Evolutionary conservation across 2,329 filamentous ascomycete species (phyloP), one percentile per base, ranked within the genome.

Genomic region (Ophiostoma sp.): DNA sequence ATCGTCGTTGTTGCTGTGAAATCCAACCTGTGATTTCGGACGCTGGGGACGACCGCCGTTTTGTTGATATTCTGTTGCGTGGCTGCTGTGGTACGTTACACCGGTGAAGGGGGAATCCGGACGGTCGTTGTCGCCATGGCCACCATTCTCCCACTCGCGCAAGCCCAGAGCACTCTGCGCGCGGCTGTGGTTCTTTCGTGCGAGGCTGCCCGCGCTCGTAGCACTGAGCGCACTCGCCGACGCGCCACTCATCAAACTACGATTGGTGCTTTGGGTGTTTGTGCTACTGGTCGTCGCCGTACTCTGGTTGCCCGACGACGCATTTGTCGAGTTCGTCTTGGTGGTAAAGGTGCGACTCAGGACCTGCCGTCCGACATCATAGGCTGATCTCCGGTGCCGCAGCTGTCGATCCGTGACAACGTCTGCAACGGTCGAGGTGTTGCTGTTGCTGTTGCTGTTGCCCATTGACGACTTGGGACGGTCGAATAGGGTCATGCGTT

Each of bases 121-220:
- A 27, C 87, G 81, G 58, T 84, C 27, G 2, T 27, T 27, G 27
- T 27, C 84, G 36, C 60, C 58, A 9, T 58, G n/a, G 36, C n/a
- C 8, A 5, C 76, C 70, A 18, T 18, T 16, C 2, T 85, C 85
- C 74, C 79, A 79, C 16, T 86, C 86, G 38, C 85, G 83, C 68
- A 84, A 82, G 55, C 86, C 88, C 72, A 91, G 78, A 3, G 87
- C 86, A 74, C 89, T 92, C 71, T 87, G 85, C 16, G 89, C 83
- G 71, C 73, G 71, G 76, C 72, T 78, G 75, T 83, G 78, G 75
- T 89, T 89, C 75, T 91, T 90, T 70, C 93, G 87, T 42, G 93
- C 93, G 72, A 96, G 87, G 78, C 94, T 98, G 67, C 93, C 95
- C 16, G 95, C 95, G 78, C 95, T 98, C 16, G 95, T 98, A 66